phyloP scores from a whole-genome alignment of 345 rosid species.

The Streptanthus diversifolius region DNA sequence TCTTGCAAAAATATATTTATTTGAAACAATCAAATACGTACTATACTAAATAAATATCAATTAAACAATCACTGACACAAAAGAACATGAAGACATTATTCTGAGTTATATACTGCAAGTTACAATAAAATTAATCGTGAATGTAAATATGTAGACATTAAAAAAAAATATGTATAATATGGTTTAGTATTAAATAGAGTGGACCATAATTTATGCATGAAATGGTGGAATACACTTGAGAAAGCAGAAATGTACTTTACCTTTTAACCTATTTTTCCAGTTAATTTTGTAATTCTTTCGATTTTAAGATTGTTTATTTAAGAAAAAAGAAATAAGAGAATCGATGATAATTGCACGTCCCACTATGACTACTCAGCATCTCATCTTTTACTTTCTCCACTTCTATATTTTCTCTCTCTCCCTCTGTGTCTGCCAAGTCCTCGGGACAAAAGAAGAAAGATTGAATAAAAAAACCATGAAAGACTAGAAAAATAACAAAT shows the following conservation, averaged over 20 bases:
- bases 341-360: conserved; percentile 35
- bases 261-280: conserved; percentile 15
- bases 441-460: conserved; percentile 30
- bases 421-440: conserved; percentile 29
- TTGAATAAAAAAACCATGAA: background rate
- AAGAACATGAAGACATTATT: background rate
- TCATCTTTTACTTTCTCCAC: conserved; percentile 26
- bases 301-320: background rate
- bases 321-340: conserved; percentile 17
- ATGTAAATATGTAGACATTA: background rate
- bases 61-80: background rate
- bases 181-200: conserved; percentile 7
- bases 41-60: background rate
- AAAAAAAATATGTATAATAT: background rate
- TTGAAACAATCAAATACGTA: background rate
- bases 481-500: background rate
- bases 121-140: background rate
- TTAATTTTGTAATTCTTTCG: conserved; percentile 6
- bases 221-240: conserved; percentile 29
- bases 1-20: background rate
- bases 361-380: conserved; percentile 30
- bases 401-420: background rate
- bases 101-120: background rate
- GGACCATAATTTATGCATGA: conserved; percentile 8
- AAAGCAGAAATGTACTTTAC: conserved; percentile 23